A percentile compares a stretch with the other conserved stretches of the same genome.
These are phyloP conservation scores for Pugionium cornutum DNA, from an alignment of 345 rosid genomes.

Conservation along the genomic window DNA sequence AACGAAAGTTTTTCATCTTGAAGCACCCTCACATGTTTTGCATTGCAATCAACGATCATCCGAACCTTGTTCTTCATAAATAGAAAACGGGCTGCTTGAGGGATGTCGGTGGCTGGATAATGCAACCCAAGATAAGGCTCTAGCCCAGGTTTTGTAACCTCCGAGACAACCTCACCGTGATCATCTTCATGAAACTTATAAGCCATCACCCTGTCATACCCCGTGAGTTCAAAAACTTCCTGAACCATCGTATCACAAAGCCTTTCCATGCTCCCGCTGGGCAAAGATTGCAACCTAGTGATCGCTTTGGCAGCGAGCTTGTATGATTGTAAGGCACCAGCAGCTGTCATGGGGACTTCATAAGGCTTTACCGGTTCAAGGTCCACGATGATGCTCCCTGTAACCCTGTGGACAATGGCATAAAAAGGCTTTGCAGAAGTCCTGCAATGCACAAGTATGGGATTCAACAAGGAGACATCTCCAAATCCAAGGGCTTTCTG, in stretches of 20 bases:
- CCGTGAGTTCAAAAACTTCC: constrained; percentile 93
- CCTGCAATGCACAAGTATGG: constrained; percentile 91
- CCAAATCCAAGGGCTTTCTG: constrained; percentile 84
- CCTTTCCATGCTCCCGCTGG: constrained; percentile 89
- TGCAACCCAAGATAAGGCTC: constrained; percentile 98
- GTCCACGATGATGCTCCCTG: constrained; percentile 84
- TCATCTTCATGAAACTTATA: constrained; percentile 97
- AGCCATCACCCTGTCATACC: constrained; percentile 95
- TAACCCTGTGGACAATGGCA: constrained; percentile 85
- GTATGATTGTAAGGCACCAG: constrained; percentile 95
- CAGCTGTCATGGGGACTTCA: constrained; percentile 96
- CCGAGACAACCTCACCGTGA: constrained; percentile 94
- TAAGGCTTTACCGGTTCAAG: constrained; percentile 96
- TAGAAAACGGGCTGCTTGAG: constrained; percentile 91
- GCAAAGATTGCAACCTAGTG: constrained; percentile 75
- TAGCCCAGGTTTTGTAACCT: constrained; percentile 78
- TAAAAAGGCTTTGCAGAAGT: constrained; percentile 94
- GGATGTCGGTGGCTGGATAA: constrained; percentile 97
- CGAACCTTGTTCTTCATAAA: constrained; percentile 97
- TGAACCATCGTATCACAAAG: constrained; percentile 91
- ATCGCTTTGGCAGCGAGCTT: constrained; percentile 98
- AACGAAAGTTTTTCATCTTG: constrained; percentile 85
- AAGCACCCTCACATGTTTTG: constrained; percentile 82
- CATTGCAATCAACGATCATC: constrained; percentile 90
- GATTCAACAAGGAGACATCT: constrained; percentile 89